Evolutionary conservation across 2,329 filamentous ascomycete genomes (phyloP).

Genomic region (Cytospora piceae): DNA sequence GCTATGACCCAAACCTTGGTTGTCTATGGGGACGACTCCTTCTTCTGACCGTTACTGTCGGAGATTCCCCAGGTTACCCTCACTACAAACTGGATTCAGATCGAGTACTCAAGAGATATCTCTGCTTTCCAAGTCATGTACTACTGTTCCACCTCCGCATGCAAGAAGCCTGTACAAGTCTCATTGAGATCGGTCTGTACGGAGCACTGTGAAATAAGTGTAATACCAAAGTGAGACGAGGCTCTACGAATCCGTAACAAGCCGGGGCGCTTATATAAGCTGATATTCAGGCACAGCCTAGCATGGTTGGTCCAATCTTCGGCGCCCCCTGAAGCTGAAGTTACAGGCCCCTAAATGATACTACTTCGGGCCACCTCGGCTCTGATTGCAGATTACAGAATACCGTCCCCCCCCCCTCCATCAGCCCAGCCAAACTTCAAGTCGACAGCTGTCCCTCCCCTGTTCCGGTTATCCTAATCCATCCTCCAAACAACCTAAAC

Average conservation of each 20-base stretch:
- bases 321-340: slow-evolving; percentile 1
- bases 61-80: neutral
- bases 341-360: neutral
- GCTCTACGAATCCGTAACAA: neutral
- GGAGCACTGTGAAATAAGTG: neutral
- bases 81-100: neutral
- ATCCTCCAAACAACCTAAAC: neutral
- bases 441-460: slow-evolving; percentile 1
- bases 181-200: neutral
- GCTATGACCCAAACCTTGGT: neutral
- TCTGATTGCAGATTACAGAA: too few species aligned
- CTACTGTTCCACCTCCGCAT: neutral
- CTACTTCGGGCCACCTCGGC: neutral
- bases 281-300: slow-evolving; percentile 2
- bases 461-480: neutral
- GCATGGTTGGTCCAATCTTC: neutral
- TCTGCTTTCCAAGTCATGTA: neutral
- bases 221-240: slow-evolving; percentile 2
- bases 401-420: neutral
- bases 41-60: neutral
- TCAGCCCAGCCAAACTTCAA: neutral
- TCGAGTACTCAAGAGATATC: neutral
- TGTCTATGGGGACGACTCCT: neutral
- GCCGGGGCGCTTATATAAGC: neutral
- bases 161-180: neutral